These are phyloP conservation scores for Scutellaria barbata DNA, from an alignment of 257 asterid species.

Conservation along the genomic window DNA sequence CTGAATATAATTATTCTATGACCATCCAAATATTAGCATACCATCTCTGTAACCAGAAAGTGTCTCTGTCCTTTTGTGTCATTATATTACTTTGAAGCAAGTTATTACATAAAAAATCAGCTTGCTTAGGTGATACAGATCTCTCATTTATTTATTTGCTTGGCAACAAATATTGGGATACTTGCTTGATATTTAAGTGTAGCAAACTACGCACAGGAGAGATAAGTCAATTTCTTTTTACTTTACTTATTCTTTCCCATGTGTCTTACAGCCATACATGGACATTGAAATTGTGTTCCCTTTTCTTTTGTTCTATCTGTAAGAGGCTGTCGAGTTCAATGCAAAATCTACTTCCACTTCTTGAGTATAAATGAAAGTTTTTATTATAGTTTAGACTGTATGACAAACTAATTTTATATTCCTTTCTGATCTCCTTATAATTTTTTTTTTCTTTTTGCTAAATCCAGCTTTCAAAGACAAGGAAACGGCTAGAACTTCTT, in stretches of 20 bases:
- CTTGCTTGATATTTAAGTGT: not conserved
- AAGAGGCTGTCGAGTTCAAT: slow-evolving; percentile 1
- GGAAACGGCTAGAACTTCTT: slow-evolving; percentile 84
- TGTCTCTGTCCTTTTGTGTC: slow-evolving; percentile 2
- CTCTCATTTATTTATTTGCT: slow-evolving; percentile 12
- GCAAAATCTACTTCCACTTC: not conserved
- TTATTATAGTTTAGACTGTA: not conserved
- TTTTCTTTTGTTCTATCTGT: not conserved
- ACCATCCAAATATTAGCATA: slow-evolving; percentile 4
- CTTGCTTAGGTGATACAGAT: not conserved
- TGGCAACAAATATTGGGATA: not conserved
- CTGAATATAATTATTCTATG: not conserved
- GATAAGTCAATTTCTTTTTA: not conserved
- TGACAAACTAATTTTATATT: slow-evolving; percentile 10
- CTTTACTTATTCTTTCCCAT: not conserved
- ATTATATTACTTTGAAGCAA: slow-evolving; percentile 2
- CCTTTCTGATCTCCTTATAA: slow-evolving; percentile 25
- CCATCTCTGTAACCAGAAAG: not conserved
- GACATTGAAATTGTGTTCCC: not conserved
- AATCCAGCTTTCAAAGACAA: slow-evolving; percentile 80
- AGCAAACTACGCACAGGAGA: not conserved
- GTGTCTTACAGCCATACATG: not conserved
- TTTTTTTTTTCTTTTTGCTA: slow-evolving; percentile 1
- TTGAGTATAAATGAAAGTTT: not conserved
- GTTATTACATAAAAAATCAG: not conserved